Evolutionary conservation across 768 basidiomycete genomes (phyloP).

Genomic region (Lactifluus volemus): DNA sequence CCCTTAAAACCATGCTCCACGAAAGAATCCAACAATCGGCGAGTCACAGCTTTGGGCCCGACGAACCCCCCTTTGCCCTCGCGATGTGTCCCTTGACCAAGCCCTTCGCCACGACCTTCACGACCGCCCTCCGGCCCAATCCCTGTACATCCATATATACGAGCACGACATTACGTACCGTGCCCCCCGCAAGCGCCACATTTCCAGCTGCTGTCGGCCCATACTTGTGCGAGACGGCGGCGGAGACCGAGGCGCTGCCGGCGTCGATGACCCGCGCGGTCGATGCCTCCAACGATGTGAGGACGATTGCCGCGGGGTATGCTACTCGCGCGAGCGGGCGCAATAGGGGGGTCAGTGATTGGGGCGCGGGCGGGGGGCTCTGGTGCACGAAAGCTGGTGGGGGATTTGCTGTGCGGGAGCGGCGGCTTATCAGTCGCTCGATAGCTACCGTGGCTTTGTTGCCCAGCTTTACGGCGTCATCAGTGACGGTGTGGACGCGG

Average conservation of each 20-base stretch:
- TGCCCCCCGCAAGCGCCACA: conserved; percentile 8
- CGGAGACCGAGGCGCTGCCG: conserved; percentile 13
- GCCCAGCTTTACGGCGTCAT: conserved; percentile 17
- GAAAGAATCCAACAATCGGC: too few relatives aligned
- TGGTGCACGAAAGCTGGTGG: not conserved
- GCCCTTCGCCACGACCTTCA: conserved; percentile 7
- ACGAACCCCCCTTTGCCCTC: too few relatives aligned
- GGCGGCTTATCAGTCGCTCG: conserved; percentile 13
- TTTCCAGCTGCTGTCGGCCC: conserved; percentile 12
- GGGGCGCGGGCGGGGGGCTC: too few relatives aligned
- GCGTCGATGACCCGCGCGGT: conserved; percentile 11
- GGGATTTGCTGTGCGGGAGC: conserved; percentile 1
- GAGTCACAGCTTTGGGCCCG: not conserved
- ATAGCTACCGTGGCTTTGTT: conserved; percentile 9
- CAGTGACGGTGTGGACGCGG: conserved; percentile 13
- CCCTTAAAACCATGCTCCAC: too few relatives aligned
- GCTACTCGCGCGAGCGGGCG: not conserved
- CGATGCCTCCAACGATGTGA: conserved; percentile 3
- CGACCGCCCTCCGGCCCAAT: conserved; percentile 11
- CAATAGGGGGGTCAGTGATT: too few relatives aligned
- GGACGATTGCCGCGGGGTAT: conserved; percentile 17
- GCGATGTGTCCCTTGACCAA: conserved; percentile 4
- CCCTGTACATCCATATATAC: conserved; percentile 18
- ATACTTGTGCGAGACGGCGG: conserved; percentile 19
- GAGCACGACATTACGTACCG: conserved; percentile 17